phyloP scores from a whole-genome alignment of 2,329 filamentous ascomycete genomes.

The Cercospora citrullina region DNA sequence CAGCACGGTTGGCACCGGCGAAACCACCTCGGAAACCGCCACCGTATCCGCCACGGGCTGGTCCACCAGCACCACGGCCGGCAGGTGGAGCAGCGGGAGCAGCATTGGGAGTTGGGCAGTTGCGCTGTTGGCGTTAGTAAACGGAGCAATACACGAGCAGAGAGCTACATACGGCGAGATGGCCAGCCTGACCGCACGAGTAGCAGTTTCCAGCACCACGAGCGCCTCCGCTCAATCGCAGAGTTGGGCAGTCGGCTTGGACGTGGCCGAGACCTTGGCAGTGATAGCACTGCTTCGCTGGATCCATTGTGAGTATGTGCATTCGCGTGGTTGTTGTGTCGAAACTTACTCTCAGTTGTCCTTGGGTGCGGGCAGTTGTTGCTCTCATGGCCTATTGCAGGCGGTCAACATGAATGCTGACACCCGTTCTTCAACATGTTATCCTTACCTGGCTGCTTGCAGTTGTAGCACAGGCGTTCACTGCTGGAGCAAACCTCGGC shows the following conservation, averaged over 20 bases:
- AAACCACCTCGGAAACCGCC: slow-evolving; percentile 69
- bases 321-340: not conserved
- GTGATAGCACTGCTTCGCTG: slow-evolving; percentile 99
- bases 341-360: slow-evolving; percentile 77
- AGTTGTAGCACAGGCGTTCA: slow-evolving; percentile 99
- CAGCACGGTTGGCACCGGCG: slow-evolving; percentile 64
- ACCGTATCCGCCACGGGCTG: slow-evolving; percentile 69
- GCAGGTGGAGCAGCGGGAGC: slow-evolving; percentile 53
- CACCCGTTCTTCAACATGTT: slow-evolving; percentile 26
- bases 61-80: slow-evolving; percentile 60
- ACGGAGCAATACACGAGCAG: not conserved
- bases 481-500: slow-evolving; percentile 94
- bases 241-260: slow-evolving; percentile 96
- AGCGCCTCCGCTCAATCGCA: slow-evolving; percentile 80
- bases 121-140: slow-evolving; percentile 56
- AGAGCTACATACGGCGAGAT: slow-evolving; percentile 71
- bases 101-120: slow-evolving; percentile 75
- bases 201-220: slow-evolving; percentile 84
- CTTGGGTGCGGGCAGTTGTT: slow-evolving; percentile 95
- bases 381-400: slow-evolving; percentile 77
- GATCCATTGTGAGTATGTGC: slow-evolving; percentile 28
- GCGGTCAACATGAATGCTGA: slow-evolving; percentile 37
- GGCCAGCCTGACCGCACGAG: slow-evolving; percentile 89
- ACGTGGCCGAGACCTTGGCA: slow-evolving; percentile 98
- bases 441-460: slow-evolving; percentile 77